phyloP scores from a whole-genome alignment of 257 asterid genomes.

The Penstemon newberryi region DNA sequence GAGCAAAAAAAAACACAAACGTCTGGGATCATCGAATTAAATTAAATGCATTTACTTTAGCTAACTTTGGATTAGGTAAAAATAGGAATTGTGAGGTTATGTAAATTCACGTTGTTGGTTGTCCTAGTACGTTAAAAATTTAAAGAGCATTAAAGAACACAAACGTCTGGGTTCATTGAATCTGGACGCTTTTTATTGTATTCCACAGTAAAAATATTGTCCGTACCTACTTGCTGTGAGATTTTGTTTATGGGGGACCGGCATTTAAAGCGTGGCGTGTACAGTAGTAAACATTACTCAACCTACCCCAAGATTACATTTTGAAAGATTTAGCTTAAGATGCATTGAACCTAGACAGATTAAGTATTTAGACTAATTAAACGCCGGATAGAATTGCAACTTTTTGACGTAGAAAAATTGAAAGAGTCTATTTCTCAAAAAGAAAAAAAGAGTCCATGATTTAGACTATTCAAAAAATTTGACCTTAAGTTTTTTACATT shows the following conservation, averaged over 20 bases:
- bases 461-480: no score
- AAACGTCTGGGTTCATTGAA: neutral
- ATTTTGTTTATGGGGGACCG: neutral
- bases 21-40: neutral
- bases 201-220: neutral
- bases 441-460: no score
- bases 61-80: neutral
- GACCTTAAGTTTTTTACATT: no score
- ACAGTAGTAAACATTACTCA: no score
- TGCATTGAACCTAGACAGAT: constrained; percentile 19
- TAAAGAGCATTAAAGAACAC: neutral
- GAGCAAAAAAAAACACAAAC: no score
- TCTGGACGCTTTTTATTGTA: neutral
- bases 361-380: constrained; percentile 6
- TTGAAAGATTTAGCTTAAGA: neutral
- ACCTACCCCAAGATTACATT: neutral
- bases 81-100: neutral
- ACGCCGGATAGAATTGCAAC: neutral
- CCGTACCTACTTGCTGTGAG: neutral
- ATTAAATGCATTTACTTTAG: neutral
- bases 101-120: neutral
- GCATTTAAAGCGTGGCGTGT: no score
- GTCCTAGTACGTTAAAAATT: neutral
- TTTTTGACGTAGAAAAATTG: no score
- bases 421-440: no score